These are phyloP conservation scores for Debaryomyces tyrocola DNA, from an alignment of 805 yeast species.

Conservation along the genomic window DNA sequence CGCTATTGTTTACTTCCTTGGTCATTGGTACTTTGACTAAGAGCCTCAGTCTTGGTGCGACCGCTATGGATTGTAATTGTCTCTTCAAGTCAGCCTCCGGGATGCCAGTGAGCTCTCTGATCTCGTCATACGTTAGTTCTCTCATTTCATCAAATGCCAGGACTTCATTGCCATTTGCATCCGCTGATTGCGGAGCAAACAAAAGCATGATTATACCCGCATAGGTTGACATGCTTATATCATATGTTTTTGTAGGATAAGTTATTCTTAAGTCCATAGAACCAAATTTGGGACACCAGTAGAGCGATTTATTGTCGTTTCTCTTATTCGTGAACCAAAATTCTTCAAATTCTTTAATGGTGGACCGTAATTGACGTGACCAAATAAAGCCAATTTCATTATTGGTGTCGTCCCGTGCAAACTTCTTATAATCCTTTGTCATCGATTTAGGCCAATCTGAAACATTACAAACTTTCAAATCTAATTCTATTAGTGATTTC, in stretches of 20 bases:
- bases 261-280: slow-evolving; percentile 75
- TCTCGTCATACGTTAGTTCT: slow-evolving; percentile 58
- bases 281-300: slow-evolving; percentile 85
- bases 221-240: slow-evolving; percentile 75
- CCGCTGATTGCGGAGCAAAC: slow-evolving; percentile 50
- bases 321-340: slow-evolving; percentile 41
- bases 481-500: slow-evolving; percentile 29
- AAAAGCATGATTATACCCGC: slow-evolving; percentile 77
- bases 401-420: slow-evolving; percentile 20
- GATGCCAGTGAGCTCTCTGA: slow-evolving; percentile 63
- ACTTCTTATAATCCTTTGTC: slow-evolving; percentile 42
- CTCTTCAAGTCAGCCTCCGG: slow-evolving; percentile 73
- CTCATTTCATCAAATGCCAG: slow-evolving; percentile 53
- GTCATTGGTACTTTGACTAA: slow-evolving; percentile 73
- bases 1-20: slow-evolving; percentile 62
- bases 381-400: slow-evolving; percentile 29
- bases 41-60: slow-evolving; percentile 79
- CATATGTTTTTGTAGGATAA: slow-evolving; percentile 69
- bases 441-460: slow-evolving; percentile 47
- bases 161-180: slow-evolving; percentile 25
- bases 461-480: slow-evolving; percentile 43
- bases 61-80: slow-evolving; percentile 79
- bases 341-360: slow-evolving; percentile 39
- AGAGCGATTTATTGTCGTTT: slow-evolving; percentile 41
- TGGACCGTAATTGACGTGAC: slow-evolving; percentile 38